A percentile compares a stretch with the other conserved stretches of the same genome.
Evolutionary conservation across 352 stramenopile species (phyloP).

Genomic region (Elongisporangium undulatum): DNA sequence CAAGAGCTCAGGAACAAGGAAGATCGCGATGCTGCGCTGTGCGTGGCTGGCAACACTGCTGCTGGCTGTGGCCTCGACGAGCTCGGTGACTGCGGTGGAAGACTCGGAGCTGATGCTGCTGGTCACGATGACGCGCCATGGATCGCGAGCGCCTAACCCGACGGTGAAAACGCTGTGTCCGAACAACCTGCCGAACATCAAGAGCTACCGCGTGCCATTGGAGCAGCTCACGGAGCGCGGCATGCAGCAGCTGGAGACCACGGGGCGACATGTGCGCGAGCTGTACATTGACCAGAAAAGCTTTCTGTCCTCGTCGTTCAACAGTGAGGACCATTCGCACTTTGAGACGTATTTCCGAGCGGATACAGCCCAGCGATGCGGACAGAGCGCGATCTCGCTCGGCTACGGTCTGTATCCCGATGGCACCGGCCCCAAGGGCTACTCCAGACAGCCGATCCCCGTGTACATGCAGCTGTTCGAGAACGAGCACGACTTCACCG

Average conservation of each 20-base stretch:
- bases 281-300: slow-evolving; percentile 61
- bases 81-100: not conserved
- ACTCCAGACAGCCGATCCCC: slow-evolving; percentile 55
- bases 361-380: slow-evolving; percentile 60
- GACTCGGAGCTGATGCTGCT: slow-evolving; percentile 60
- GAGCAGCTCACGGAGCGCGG: slow-evolving; percentile 72
- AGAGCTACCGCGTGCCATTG: slow-evolving; percentile 55
- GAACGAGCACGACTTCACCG: slow-evolving; percentile 79
- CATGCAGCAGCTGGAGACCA: slow-evolving; percentile 65
- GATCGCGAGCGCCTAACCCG: slow-evolving; percentile 66
- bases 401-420: slow-evolving; percentile 70
- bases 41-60: slow-evolving; percentile 9
- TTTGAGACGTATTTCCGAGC: slow-evolving; percentile 78
- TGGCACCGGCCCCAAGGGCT: slow-evolving; percentile 52
- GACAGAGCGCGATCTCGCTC: slow-evolving; percentile 64
- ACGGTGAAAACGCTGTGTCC: slow-evolving; percentile 56
- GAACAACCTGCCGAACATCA: slow-evolving; percentile 56
- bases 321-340: slow-evolving; percentile 43
- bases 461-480: slow-evolving; percentile 78
- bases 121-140: slow-evolving; percentile 67
- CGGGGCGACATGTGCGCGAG: slow-evolving; percentile 59
- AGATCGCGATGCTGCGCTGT: slow-evolving; percentile 1
- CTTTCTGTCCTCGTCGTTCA: slow-evolving; percentile 67
- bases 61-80: not conserved
- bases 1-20: not conserved